phyloP scores from a whole-genome alignment of 805 yeast species.

The Tetrapisispora iriomotensis region DNA sequence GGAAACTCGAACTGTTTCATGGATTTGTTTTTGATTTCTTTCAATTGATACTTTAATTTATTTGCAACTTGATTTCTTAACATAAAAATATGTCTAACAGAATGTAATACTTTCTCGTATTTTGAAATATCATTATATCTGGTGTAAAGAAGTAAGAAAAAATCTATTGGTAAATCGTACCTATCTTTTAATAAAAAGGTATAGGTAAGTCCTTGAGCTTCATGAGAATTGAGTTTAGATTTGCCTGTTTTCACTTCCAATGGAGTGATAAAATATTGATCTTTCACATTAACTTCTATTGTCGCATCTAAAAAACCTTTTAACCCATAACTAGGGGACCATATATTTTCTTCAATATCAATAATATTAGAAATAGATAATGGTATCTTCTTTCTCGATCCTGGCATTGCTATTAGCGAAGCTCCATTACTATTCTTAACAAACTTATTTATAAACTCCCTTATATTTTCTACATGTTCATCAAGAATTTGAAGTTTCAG shows the following conservation, averaged over 20 bases:
- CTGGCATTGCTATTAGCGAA: conserved; percentile 18
- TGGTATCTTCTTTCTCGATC: conserved; percentile 29
- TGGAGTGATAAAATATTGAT: conserved; percentile 50
- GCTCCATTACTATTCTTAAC: conserved; percentile 28
- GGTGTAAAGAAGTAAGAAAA: conserved; percentile 67
- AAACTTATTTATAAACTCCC: conserved; percentile 43
- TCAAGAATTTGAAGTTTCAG: conserved; percentile 35
- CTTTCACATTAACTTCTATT: conserved; percentile 45
- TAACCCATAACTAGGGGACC: conserved; percentile 86
- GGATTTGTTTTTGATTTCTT: conserved; percentile 8
- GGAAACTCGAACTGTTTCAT: conserved; percentile 37
- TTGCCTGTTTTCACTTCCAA: conserved; percentile 86
- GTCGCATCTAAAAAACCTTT: conserved; percentile 89
- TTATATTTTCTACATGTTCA: conserved; percentile 42
- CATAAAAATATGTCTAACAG: conserved; percentile 58
- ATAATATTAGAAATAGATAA: conserved; percentile 54
- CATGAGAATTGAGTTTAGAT: conserved; percentile 52
- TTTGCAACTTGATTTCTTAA: conserved; percentile 48
- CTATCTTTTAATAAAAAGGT: conserved; percentile 70
- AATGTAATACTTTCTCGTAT: conserved; percentile 43
- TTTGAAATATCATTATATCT: conserved; percentile 45
- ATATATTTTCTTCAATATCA: conserved; percentile 82
- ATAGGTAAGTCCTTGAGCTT: conserved; percentile 80
- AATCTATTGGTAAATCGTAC: conserved; percentile 56
- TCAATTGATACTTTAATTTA: conserved; percentile 21